Evolutionary conservation across 2,329 filamentous ascomycete species (phyloP), one percentile per base, ranked within the genome.

Genomic region (Colletotrichum simmondsii): DNA sequence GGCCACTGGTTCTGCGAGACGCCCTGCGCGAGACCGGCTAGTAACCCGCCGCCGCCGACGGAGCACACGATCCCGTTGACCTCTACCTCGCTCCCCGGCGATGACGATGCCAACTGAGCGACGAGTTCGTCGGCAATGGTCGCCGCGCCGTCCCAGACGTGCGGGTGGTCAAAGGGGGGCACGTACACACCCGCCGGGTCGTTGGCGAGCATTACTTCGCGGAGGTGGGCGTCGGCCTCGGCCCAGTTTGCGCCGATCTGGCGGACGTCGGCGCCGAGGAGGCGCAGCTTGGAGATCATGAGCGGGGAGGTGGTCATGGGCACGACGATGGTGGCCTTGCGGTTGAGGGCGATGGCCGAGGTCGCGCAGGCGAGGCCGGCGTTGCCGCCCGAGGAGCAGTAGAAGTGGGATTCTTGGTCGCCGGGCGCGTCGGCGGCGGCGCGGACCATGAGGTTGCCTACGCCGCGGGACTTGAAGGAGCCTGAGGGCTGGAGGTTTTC

Each of bases 401-500:
- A 97, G 87, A 97, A 96, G 84, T 94, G 93, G 2, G 87, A 83
- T 6, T 80, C 75, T 26, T 79, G 77, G 2, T 77, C 77, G 68
- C 77, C 74, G 5, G 75, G 71, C 74, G 84, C 77, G n/a, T 28
- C 52, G 75, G 81, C 78, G 68, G 82, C 81, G 81, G 80, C 80
- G 76, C 84, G 84, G 61, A 89, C 85, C 79, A 95, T 92, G 79
- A 93, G 88, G 81, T 93, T 90, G 62, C 94, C 93, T 74, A 96
- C 90, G 35, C 93, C 94, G 76, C 91, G 89, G 59, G 93, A 95
- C 82, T 97, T 97, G 90, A 97, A 97, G 52, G 93, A 95, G 75
- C 93, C 93, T 26, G 92, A 93, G 5, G 94, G 95, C 79, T 97
- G 95, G 67, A 95, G 89, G 80, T 93, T 94, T 78, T 97, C 94